Conservation (phyloP, 495 filamentous ascomycete genomes). For the Glutinoglossum americanum region DNA sequence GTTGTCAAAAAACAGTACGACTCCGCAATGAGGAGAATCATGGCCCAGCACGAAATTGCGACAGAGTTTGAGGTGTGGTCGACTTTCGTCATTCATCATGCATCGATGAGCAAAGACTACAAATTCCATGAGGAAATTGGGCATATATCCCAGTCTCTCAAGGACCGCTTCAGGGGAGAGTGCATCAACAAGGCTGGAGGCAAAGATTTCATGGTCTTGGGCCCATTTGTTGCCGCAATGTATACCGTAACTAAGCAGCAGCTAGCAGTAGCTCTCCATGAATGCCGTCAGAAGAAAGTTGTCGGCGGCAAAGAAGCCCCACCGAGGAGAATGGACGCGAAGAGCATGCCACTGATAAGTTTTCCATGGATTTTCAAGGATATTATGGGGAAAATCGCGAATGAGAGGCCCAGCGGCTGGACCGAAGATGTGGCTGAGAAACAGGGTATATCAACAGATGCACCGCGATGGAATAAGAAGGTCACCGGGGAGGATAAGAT, state of each 20-base stretch:
- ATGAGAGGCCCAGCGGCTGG: conserved; percentile 5
- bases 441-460: neutral
- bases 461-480: neutral
- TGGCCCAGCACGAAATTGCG: conserved; percentile 65
- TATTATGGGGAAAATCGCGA: conserved; percentile 54
- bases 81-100: conserved; percentile 56
- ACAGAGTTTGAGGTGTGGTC: conserved; percentile 90
- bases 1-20: conserved; percentile 62
- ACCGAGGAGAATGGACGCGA: conserved; percentile 5
- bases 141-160: conserved; percentile 35
- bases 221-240: conserved; percentile 63
- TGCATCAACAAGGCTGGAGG: conserved; percentile 44
- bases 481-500: neutral
- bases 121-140: conserved; percentile 72
- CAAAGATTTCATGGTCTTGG: conserved; percentile 32
- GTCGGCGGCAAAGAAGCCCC: conserved; percentile 15
- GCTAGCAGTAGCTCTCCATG: conserved; percentile 29
- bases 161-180: conserved; percentile 38
- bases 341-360: conserved; percentile 58
- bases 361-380: conserved; percentile 80
- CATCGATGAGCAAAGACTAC: conserved; percentile 45
- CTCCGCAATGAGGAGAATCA: conserved; percentile 47
- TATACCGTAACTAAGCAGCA: conserved; percentile 64
- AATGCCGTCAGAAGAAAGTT: conserved; percentile 17
- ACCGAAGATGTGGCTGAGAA: neutral